Conservation (phyloP, 805 yeast genomes). For the Myxozyma neotropica region DNA sequence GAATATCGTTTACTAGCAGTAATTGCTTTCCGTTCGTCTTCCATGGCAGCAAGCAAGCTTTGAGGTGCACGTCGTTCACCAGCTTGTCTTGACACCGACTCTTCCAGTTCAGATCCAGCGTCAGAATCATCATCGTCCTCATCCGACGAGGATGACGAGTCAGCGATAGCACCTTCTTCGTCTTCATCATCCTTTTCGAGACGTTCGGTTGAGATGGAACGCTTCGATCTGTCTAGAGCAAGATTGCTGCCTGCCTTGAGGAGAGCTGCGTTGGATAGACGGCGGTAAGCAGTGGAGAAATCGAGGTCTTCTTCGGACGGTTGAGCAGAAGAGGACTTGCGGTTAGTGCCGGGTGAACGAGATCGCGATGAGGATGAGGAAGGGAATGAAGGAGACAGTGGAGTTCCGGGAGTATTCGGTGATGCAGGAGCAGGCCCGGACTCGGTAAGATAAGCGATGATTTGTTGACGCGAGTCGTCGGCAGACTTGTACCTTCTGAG, state of each 20-base stretch:
- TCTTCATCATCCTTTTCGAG: conserved; percentile 35
- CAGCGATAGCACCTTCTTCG: conserved; percentile 36
- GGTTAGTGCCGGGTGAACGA: conserved; percentile 17
- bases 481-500: conserved; percentile 28
- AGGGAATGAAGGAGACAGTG: conserved; percentile 19
- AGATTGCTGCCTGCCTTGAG: conserved; percentile 36
- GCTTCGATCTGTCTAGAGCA: conserved; percentile 26
- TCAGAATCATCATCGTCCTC: conserved; percentile 35
- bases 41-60: conserved; percentile 38
- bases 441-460: conserved; percentile 8
- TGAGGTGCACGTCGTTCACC: conserved; percentile 28
- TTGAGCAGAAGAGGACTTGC: conserved; percentile 7
- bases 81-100: conserved; percentile 4
- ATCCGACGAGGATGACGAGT: conserved; percentile 27
- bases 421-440: conserved; percentile 19
- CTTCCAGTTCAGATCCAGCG: conserved; percentile 35
- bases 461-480: conserved; percentile 16
- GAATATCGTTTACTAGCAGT: conserved; percentile 29
- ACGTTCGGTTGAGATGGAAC: conserved; percentile 27
- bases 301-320: conserved; percentile 16
- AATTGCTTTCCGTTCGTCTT: conserved; percentile 38
- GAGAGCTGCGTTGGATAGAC: conserved; percentile 33
- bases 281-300: conserved; percentile 34
- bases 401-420: conserved; percentile 2
- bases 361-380: conserved; percentile 13